Conservation (phyloP, 331 rosid species). For the Telfairia occidentalis region DNA sequence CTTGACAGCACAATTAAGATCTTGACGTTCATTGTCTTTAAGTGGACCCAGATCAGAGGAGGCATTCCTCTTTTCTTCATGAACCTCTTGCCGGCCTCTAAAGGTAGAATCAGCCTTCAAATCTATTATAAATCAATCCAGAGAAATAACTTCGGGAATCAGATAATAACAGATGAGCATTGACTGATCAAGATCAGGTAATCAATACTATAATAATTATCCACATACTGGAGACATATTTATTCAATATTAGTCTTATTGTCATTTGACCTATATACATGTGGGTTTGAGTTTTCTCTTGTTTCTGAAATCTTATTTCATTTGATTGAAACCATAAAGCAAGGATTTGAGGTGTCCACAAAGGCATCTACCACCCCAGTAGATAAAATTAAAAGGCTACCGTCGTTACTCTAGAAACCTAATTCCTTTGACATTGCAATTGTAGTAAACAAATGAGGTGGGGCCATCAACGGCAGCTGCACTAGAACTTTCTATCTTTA, state of each 20-base stretch:
- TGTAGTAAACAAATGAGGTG: background rate
- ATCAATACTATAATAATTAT: background rate
- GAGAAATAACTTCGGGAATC: conserved; percentile 16
- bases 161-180: background rate
- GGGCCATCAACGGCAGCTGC: background rate
- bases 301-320: background rate
- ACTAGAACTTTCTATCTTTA: background rate
- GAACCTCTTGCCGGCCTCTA: conserved; percentile 34
- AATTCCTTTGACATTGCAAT: background rate
- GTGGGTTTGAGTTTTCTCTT: background rate
- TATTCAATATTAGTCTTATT: background rate
- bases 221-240: background rate
- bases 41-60: conserved; percentile 66
- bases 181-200: background rate
- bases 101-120: conserved; percentile 32
- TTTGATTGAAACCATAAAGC: background rate
- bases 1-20: conserved; percentile 94
- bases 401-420: background rate
- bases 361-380: background rate
- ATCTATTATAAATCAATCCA: conserved; percentile 25
- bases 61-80: conserved; percentile 32
- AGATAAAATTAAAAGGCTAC: background rate
- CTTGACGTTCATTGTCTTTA: conserved; percentile 70
- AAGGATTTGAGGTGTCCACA: conserved; percentile 3
- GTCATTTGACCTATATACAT: background rate